A percentile compares a stretch with the other conserved stretches of the same genome.
These are phyloP conservation scores for Backusella psychrophila DNA, from an alignment of 192 early-diverging fungal species.

Conservation along the genomic window DNA sequence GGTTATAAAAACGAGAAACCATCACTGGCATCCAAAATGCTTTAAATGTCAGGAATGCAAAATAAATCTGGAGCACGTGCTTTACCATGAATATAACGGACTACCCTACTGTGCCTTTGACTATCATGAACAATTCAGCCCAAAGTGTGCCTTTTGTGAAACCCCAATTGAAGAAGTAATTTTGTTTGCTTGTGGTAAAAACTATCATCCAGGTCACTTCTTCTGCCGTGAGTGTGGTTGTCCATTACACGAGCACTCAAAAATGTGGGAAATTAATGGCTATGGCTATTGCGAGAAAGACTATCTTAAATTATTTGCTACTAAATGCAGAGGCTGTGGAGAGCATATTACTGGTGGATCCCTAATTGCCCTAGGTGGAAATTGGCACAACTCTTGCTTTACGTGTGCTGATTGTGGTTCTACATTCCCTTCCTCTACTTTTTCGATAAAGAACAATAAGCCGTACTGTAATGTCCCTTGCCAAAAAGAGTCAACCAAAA, in stretches of 20 bases:
- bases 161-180: slow-evolving; percentile 51
- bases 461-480: slow-evolving; percentile 9
- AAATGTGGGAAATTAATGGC: slow-evolving; percentile 53
- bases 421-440: neutral
- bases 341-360: slow-evolving; percentile 50
- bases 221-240: slow-evolving; percentile 57
- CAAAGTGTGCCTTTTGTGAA: slow-evolving; percentile 53
- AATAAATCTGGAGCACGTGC: slow-evolving; percentile 44
- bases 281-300: slow-evolving; percentile 59
- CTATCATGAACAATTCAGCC: slow-evolving; percentile 53
- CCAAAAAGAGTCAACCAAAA: neutral
- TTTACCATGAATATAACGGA: slow-evolving; percentile 55
- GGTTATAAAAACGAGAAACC: slow-evolving; percentile 49
- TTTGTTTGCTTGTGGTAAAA: slow-evolving; percentile 50
- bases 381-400: slow-evolving; percentile 61
- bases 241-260: slow-evolving; percentile 46
- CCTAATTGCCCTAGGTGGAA: slow-evolving; percentile 47
- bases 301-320: slow-evolving; percentile 46
- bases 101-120: slow-evolving; percentile 54
- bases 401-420: slow-evolving; percentile 40
- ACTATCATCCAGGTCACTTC: slow-evolving; percentile 55
- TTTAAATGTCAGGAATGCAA: slow-evolving; percentile 49
- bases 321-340: slow-evolving; percentile 49
- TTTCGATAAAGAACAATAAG: slow-evolving; percentile 2
- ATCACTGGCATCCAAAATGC: slow-evolving; percentile 54